Evolutionary conservation across 176 grass and related monocot genomes (phyloP), one percentile per base, ranked within the genome.

Genomic region (Puccinellia tenuiflora): DNA sequence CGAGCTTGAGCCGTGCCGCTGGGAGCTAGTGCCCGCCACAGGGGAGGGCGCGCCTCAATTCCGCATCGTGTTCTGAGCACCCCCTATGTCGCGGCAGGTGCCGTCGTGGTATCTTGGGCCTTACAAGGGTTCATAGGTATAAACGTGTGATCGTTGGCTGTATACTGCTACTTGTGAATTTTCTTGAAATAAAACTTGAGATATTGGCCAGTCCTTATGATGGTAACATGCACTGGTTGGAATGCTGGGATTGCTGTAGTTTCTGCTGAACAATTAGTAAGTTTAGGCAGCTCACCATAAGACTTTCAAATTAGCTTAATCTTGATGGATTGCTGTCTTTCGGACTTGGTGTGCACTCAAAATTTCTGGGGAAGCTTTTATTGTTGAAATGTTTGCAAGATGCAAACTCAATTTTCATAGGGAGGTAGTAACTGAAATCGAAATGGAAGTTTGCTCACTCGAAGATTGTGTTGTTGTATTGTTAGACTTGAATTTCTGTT

Each of bases 61-160:
- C 92, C 92, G 95, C 68, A 95, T 98, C 77, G 92, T 95, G 28
- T 98, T 98, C 82, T 97, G 87, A 94, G 40, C 57, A n/a, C 48
- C 4, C 8, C 59, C 20, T 25, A 20, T 50, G 25, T 22, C 30
- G 17, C 24, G 37, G 37, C 53, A 20, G 18, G 24, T 17, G 42
- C 25, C 29, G 31, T 76, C 20, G 9, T 38, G 55, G 7, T 21
- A 26, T 34, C 28, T 52, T 75, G 25, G 59, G 59, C 5, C 38
- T 21, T 83, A 38, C 75, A 29, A 46, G 83, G 79, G 48, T 73
- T 54, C 69, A 7, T 86, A 22, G 29, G 48, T 61, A 68, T 29
- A 79, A 75, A 68, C 3, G 12, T 16, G 28, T 74, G 63, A 29
- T 56, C 16, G n/a, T 79, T 54, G 26, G 24, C 6, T 81, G 48